Conservation (phyloP, 73 alveolate genomes). For the Blepharisma stoltei region DNA sequence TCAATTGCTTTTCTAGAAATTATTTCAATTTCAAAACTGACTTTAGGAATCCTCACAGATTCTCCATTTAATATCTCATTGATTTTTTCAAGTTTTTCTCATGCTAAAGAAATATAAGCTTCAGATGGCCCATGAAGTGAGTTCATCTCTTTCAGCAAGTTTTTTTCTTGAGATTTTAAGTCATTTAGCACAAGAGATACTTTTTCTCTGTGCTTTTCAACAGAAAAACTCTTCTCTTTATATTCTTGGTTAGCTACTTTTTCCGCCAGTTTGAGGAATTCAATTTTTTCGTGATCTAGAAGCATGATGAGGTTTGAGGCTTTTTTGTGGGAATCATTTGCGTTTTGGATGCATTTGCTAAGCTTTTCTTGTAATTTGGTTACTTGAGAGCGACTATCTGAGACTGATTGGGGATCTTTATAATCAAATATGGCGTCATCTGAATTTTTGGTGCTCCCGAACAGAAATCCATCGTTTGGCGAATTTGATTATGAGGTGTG, state of each 20-base stretch:
- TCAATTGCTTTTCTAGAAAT: background rate
- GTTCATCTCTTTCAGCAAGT: background rate
- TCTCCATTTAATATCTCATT: background rate
- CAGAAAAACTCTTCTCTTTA: background rate
- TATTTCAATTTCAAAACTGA: background rate
- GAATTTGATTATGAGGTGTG: too few relatives aligned
- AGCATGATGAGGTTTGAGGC: background rate
- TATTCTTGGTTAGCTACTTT: slow-evolving; percentile 2
- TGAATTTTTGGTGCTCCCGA: too few relatives aligned
- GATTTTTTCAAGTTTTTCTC: slow-evolving; percentile 5
- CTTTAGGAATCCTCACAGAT: background rate
- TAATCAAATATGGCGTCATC: too few relatives aligned
- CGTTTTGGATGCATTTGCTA: background rate
- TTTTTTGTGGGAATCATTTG: background rate
- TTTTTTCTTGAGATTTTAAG: background rate
- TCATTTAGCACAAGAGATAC: background rate
- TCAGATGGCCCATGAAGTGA: background rate
- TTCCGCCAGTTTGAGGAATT: slow-evolving; percentile 13
- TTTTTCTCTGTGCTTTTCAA: slow-evolving; percentile 10
- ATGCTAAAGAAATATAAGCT: background rate
- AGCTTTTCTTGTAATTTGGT: background rate
- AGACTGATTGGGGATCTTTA: background rate
- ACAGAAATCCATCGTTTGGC: too few relatives aligned
- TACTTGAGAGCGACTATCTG: background rate
- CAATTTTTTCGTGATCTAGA: background rate